These are phyloP conservation scores for Chionographis japonica DNA, from an alignment of 106 monocot genomes.

Conservation along the genomic window DNA sequence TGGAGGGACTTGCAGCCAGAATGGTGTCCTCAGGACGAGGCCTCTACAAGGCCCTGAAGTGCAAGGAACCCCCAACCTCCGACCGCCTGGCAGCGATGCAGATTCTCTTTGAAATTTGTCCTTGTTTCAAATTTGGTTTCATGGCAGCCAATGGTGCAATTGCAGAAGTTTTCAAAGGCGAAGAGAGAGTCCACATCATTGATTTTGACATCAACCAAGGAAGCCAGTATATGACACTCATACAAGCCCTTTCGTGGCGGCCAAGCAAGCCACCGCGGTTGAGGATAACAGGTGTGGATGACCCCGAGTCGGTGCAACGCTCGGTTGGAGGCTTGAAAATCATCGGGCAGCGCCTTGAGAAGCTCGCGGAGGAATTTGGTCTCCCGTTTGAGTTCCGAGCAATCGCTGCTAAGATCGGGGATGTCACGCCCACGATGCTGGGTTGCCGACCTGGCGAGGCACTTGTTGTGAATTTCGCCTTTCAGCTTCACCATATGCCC, in stretches of 20 bases:
- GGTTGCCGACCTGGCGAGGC: slow-evolving; percentile 61
- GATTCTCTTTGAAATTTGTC: slow-evolving; percentile 90
- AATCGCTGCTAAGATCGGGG: slow-evolving; percentile 50
- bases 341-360: slow-evolving; percentile 77
- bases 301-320: slow-evolving; percentile 91
- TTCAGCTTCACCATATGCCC: slow-evolving; percentile 97
- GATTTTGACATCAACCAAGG: slow-evolving; percentile 98
- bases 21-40: slow-evolving; percentile 74
- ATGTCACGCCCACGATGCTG: slow-evolving; percentile 73
- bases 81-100: slow-evolving; percentile 92
- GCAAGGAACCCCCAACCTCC: slow-evolving; percentile 79
- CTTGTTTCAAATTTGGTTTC: slow-evolving; percentile 94
- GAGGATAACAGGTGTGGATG: slow-evolving; percentile 94
- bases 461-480: slow-evolving; percentile 90
- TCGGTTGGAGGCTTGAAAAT: slow-evolving; percentile 75
- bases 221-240: slow-evolving; percentile 78
- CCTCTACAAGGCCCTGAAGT: slow-evolving; percentile 77
- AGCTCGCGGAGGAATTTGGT: slow-evolving; percentile 56
- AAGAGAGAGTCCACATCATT: slow-evolving; percentile 79
- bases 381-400: slow-evolving; percentile 76
- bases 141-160: slow-evolving; percentile 95
- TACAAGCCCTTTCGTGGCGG: slow-evolving; percentile 47
- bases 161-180: slow-evolving; percentile 63
- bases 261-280: slow-evolving; percentile 36
- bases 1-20: slow-evolving; percentile 87